Evolutionary conservation across 1,284 basidiomycete genomes (phyloP).

Genomic region (Sanghuangporus weigelae): DNA sequence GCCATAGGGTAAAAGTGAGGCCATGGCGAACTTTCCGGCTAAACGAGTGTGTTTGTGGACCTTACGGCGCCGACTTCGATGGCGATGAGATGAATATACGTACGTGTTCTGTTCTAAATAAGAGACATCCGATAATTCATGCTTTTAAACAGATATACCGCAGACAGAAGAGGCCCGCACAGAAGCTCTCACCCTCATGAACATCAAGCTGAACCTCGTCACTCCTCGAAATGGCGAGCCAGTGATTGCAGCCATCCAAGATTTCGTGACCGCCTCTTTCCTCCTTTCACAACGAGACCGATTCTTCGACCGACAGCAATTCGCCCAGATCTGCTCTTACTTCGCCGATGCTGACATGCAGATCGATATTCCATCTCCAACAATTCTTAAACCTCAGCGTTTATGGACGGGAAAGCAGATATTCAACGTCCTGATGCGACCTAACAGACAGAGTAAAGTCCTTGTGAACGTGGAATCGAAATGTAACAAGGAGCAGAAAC

Average conservation of each 20-base stretch:
- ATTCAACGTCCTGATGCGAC: constrained; percentile 95
- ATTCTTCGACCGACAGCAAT: constrained; percentile 92
- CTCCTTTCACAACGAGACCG: constrained; percentile 90
- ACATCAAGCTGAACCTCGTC: constrained; percentile 95
- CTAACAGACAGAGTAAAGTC: constrained; percentile 81
- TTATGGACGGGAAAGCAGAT: constrained; percentile 99
- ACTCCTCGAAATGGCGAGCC: constrained; percentile 97
- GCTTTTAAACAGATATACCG: constrained; percentile 71
- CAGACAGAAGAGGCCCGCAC: constrained; percentile 99
- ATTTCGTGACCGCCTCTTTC: constrained; percentile 98
- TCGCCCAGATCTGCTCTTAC: constrained; percentile 96
- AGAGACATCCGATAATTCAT: neutral
- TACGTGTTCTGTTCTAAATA: constrained; percentile 35
- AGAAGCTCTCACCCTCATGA: constrained; percentile 97
- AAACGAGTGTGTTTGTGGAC: constrained; percentile 99
- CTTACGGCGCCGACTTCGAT: constrained; percentile 99
- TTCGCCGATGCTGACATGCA: constrained; percentile 88
- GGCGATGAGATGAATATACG: constrained; percentile 99
- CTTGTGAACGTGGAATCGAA: constrained; percentile 96
- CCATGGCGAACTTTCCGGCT: constrained; percentile 98
- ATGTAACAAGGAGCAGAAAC: constrained; percentile 91
- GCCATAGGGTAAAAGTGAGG: constrained; percentile 91
- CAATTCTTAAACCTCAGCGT: constrained; percentile 88
- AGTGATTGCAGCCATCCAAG: constrained; percentile 98
- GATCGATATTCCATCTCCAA: constrained; percentile 94